Evolutionary conservation across 306 rosid genomes (phyloP).

Genomic region (Vicia villosa): DNA sequence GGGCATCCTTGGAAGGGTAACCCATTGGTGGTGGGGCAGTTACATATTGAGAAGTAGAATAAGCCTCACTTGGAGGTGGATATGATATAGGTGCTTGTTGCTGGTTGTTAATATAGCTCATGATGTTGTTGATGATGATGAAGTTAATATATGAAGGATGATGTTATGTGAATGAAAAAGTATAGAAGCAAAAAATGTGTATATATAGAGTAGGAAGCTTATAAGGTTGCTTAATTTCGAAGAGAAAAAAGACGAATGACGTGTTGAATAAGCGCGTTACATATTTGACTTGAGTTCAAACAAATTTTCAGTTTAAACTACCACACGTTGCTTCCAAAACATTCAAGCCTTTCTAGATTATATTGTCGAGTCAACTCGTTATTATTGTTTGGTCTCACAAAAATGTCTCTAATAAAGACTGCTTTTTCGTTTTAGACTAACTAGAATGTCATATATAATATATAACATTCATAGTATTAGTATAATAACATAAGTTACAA

Average conservation of each 20-base stretch:
- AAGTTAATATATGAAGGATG: background rate
- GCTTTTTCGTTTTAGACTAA: no score
- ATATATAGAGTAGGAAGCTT: no score
- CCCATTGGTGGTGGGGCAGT: constrained; percentile 46
- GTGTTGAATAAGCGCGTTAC: constrained; percentile 25
- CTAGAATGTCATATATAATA: no score
- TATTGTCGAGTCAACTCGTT: background rate
- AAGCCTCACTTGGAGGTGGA: background rate
- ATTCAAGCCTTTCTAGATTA: background rate
- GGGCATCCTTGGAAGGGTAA: constrained; percentile 38
- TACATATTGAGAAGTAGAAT: constrained; percentile 16
- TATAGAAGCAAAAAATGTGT: constrained; percentile 7
- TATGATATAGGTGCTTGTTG: constrained; percentile 17
- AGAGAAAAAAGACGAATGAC: background rate
- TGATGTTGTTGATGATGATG: background rate
- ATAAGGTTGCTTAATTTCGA: no score
- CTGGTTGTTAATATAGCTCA: background rate
- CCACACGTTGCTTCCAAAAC: background rate
- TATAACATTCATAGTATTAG: no score
- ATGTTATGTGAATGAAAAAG: background rate
- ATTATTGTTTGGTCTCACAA: background rate
- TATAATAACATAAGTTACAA: no score
- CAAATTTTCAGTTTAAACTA: background rate
- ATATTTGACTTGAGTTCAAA: background rate
- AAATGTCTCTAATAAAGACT: no score